These are phyloP conservation scores for Calocera viscosa DNA, from an alignment of 768 basidiomycete genomes.

Conservation along the genomic window DNA sequence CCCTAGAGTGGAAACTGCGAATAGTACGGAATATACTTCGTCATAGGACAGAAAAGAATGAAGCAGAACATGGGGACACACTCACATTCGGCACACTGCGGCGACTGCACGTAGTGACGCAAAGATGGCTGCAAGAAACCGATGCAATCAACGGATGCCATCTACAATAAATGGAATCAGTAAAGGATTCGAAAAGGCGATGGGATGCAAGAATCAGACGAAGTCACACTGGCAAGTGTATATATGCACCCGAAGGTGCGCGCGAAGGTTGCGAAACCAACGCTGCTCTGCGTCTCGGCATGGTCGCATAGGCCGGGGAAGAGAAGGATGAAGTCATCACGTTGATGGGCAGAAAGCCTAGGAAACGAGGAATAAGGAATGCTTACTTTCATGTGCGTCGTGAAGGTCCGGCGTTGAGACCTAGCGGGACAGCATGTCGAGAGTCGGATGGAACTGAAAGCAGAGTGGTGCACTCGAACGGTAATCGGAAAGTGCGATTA, in stretches of 20 bases:
- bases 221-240: slow-evolving; percentile 86
- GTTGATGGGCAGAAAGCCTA: background rate
- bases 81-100: slow-evolving; percentile 11
- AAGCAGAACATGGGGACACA: background rate
- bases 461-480: too few species aligned
- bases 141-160: background rate
- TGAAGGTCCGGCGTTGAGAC: too few species aligned
- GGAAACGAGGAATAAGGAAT: background rate
- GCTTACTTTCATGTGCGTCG: background rate
- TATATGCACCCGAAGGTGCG: slow-evolving; percentile 43
- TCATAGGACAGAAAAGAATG: slow-evolving; percentile 35
- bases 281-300: slow-evolving; percentile 62
- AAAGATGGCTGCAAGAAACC: background rate
- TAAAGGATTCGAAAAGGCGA: slow-evolving; percentile 12
- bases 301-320: slow-evolving; percentile 87
- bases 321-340: slow-evolving; percentile 66
- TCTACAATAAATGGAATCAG: background rate
- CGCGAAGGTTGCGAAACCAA: slow-evolving; percentile 57
- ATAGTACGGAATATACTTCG: slow-evolving; percentile 45
- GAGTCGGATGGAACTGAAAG: too few species aligned
- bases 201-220: slow-evolving; percentile 43
- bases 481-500: too few species aligned
- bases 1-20: slow-evolving; percentile 80
- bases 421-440: too few species aligned
- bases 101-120: slow-evolving; percentile 1